Conservation (phyloP, 140 eudicot species). For the Oenanthe javanica region DNA sequence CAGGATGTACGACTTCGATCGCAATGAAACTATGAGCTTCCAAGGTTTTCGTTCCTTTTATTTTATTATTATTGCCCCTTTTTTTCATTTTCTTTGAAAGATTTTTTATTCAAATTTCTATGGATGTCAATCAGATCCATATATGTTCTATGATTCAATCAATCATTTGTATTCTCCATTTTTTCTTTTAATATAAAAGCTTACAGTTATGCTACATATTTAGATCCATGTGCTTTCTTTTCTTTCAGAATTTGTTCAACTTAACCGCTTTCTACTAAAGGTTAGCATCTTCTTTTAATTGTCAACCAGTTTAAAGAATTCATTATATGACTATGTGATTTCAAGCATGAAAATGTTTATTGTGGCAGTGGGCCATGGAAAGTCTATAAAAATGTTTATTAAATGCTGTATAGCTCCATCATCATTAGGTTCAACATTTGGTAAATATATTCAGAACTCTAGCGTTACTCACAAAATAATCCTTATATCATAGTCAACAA, state of each 20-base stretch:
- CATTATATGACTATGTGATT: not conserved
- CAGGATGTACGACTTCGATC: slow-evolving; percentile 92
- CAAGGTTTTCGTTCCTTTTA: slow-evolving; percentile 32
- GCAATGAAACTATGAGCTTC: slow-evolving; percentile 91
- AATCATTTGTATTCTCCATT: not conserved
- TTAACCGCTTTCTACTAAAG: slow-evolving; percentile 77
- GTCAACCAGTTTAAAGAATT: not conserved
- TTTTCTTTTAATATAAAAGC: not conserved
- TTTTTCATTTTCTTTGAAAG: too few relatives aligned
- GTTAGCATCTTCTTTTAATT: slow-evolving; percentile 34
- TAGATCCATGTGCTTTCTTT: not conserved
- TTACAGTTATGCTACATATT: not conserved
- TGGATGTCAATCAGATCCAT: not conserved
- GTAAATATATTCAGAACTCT: not conserved
- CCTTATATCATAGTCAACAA: not conserved
- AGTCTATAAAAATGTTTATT: too few relatives aligned
- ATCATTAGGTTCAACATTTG: not conserved
- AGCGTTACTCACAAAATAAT: not conserved
- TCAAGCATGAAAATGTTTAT: not conserved
- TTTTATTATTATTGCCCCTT: too few relatives aligned
- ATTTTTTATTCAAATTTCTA: not conserved
- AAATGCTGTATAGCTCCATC: not conserved
- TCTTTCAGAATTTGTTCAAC: slow-evolving; percentile 64
- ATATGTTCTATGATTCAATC: not conserved
- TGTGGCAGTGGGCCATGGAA: not conserved